Evolutionary conservation across 2,329 filamentous ascomycete species (phyloP), one percentile per base, ranked within the genome.

Genomic region (Phialophora macrospora): DNA sequence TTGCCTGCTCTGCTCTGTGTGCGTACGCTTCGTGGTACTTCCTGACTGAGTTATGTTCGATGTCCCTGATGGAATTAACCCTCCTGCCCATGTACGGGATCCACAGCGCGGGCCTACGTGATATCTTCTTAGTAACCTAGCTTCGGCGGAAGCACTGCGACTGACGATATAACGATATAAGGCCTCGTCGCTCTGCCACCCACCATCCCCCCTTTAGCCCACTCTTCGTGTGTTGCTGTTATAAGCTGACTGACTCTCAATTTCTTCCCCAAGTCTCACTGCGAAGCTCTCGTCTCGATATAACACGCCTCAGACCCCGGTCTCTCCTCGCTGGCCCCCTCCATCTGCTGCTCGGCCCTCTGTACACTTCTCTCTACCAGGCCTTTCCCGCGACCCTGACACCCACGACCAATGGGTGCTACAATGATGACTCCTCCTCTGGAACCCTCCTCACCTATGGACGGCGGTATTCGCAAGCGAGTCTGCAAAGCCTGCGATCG

Each of bases 401-500:
- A 11, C 22, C 7, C 34, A 38, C n/a, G 38, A 60, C 22, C 55
- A 41, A 69, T 67, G 67, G 67, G 67, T 28, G 62, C 67, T 44
- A 63, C 56, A 38, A 68, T 67, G 60, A 71, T 71, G 68, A 71
- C 71, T 38, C 71, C 71, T 55, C 71, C 71, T 17, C 34, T 66
- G 60, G 70, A 72, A 63, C 69, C 70, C 4, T 68, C 69, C 22
- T 73, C 71, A 22, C 68, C 71, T 38, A 48, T 68, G 17, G 71
- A 73, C 52, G 68, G 68, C 44, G 66, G 68, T 17, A 70, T 81
- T 65, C 76, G 86, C 71, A 88, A 89, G 77, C 81, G 87, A 73
- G 87, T 88, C 46, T 87, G 87, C 75, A 89, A 88, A 77, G 87
- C 87, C 26, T 89, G 87, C 76, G 87, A 89, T 76, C 82, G 87